These are phyloP conservation scores for Colletotrichum tropicicola DNA, from an alignment of 2,329 filamentous ascomycete genomes.

Conservation along the genomic window DNA sequence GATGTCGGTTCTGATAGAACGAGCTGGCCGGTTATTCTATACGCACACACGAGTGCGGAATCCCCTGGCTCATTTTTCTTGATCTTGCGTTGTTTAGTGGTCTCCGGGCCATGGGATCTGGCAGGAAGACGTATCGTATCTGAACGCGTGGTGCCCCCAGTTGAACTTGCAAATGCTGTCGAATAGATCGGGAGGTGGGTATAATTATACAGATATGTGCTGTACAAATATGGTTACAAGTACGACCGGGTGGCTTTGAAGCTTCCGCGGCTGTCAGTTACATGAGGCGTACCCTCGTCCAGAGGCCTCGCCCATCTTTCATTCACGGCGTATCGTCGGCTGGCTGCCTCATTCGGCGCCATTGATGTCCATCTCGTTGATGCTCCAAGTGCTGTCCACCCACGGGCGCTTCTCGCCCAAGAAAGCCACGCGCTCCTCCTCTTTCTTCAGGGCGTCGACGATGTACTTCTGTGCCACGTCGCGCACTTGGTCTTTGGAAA, in stretches of 20 bases:
- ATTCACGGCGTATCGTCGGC: not conserved
- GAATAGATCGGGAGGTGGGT: slow-evolving; percentile 27
- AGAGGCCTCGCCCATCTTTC: not conserved
- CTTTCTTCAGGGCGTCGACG: slow-evolving; percentile 70
- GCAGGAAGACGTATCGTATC: slow-evolving; percentile 73
- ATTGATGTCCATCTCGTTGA: slow-evolving; percentile 77
- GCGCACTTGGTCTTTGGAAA: slow-evolving; percentile 81
- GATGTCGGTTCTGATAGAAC: slow-evolving; percentile 71
- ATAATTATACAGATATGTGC: slow-evolving; percentile 26
- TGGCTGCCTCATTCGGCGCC: slow-evolving; percentile 41
- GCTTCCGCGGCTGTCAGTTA: not conserved
- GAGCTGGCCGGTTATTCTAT: slow-evolving; percentile 47
- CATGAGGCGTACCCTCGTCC: not conserved
- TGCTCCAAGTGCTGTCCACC: slow-evolving; percentile 77
- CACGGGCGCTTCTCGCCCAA: slow-evolving; percentile 86
- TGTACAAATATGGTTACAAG: slow-evolving; percentile 28
- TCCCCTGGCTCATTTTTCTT: slow-evolving; percentile 39
- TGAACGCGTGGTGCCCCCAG: slow-evolving; percentile 55
- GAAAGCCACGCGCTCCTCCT: slow-evolving; percentile 73
- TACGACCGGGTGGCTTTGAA: not conserved
- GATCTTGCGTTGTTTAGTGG: slow-evolving; percentile 70
- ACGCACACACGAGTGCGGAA: not conserved
- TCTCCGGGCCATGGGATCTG: slow-evolving; percentile 62
- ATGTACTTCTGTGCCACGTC: slow-evolving; percentile 85
- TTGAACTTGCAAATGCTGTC: not conserved